Percentiles rank a stretch among this genome's conserved stretches.
Conservation (phyloP, 2,329 filamentous ascomycete species). For the Triangularia setosa region DNA sequence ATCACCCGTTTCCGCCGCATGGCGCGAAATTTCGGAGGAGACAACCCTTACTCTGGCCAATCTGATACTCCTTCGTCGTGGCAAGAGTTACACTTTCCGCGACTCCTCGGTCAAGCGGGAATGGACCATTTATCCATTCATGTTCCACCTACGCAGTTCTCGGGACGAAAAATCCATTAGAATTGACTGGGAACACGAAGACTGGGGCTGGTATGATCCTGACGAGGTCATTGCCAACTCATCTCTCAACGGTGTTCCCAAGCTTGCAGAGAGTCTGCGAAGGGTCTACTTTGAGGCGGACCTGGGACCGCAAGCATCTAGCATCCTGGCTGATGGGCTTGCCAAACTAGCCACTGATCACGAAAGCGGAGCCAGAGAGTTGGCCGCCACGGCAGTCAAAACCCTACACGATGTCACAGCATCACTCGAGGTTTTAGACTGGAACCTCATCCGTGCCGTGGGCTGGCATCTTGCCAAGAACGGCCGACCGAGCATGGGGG, state of each 20-base stretch:
- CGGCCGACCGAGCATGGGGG: conserved; percentile 62
- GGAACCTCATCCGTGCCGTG: conserved; percentile 50
- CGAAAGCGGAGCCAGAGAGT: conserved; percentile 54
- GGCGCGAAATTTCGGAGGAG: conserved; percentile 61
- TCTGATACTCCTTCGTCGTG: conserved; percentile 50
- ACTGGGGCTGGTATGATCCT: conserved; percentile 55
- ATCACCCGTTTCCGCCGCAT: conserved; percentile 53
- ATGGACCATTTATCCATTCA: conserved; percentile 63
- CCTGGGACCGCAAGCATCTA: conserved; percentile 43
- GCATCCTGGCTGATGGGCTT: conserved; percentile 44
- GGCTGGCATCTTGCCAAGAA: conserved; percentile 64
- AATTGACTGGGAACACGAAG: conserved; percentile 61
- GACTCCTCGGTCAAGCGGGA: conserved; percentile 51
- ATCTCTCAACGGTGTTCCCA: conserved; percentile 50
- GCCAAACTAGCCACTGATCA: conserved; percentile 51
- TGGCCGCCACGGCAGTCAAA: conserved; percentile 51
- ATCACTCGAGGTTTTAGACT: conserved; percentile 35
- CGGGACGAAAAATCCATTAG: conserved; percentile 39
- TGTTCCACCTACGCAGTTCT: conserved; percentile 45
- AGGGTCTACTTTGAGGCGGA: conserved; percentile 58
- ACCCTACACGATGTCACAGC: conserved; percentile 46
- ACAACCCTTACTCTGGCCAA: conserved; percentile 48
- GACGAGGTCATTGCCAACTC: conserved; percentile 45
- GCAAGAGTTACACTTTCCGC: conserved; percentile 55
- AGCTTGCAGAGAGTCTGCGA: conserved; percentile 52